Evolutionary conservation across 192 early-diverging fungal genomes (phyloP), one percentile per base, ranked within the genome.

Genomic region (Coemansia sp.): DNA sequence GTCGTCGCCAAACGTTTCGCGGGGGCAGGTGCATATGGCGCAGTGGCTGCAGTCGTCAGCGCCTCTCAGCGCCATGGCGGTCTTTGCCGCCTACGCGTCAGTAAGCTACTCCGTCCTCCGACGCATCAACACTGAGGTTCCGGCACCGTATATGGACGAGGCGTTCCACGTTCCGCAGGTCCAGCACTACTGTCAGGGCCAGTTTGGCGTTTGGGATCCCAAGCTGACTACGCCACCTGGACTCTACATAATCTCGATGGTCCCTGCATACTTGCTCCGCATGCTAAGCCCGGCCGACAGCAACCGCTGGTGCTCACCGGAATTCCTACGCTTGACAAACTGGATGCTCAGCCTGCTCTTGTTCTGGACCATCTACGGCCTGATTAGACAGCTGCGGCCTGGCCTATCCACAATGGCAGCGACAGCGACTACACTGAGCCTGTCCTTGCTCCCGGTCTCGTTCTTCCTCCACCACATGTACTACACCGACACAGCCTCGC

Each of bases 161-260:
- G 86, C 92, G 24, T 99, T 97, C 79, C 97, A 99, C 72, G 69
- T 97, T 19, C 89, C 89, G 19, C 97, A 99, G 75, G 94, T 94
- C 17, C 92, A 94, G 68, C 82, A 67, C 20, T 98, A 96, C 84
- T 95, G 94, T 65, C 20, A 56, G 3, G 90, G 89, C 19, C 73
- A 87, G 43, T 98, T 85, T 68, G 59, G 40, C 41, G 76, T 68
- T 25, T 98, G 93, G 91, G 91, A 98, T 69, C 89, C 90, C n/a
- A 99, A 96, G 70, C 73, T 99, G 25, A 99, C 97, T 0, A 99
- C 97, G n/a, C 97, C 96, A 39, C 96, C 97, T 20, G 97, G 96
- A 12, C 86, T 97, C 85, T 99, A 92, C 72, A 66, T 87, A 22
- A 22, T 71, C 32, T 77, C 81, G 31, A 49, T 72, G 17, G 38